A percentile compares a stretch with the other conserved stretches of the same genome.
phyloP scores from a whole-genome alignment of 2,329 filamentous ascomycete species.

The Claviceps purpurea region DNA sequence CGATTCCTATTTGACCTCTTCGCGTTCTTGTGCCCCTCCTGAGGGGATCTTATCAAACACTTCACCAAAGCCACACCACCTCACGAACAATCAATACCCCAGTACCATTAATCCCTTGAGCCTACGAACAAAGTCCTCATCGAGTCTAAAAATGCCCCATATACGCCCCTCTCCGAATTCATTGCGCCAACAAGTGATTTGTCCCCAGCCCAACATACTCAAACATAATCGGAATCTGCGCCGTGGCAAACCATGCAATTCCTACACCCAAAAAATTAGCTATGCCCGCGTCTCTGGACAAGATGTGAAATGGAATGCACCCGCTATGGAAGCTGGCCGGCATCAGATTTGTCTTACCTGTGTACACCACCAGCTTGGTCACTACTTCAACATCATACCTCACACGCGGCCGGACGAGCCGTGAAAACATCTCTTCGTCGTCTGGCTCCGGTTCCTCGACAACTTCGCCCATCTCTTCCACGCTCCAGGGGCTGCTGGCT shows the following conservation, averaged over 20 bases:
- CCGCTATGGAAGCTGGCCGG: too few species aligned
- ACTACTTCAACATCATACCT: slow-evolving; percentile 98
- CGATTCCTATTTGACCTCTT: too few species aligned
- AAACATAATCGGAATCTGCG: slow-evolving; percentile 61
- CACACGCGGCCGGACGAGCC: slow-evolving; percentile 73
- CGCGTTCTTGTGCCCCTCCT: too few species aligned
- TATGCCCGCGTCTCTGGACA: background rate
- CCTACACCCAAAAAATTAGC: slow-evolving; percentile 30
- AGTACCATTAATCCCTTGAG: too few species aligned
- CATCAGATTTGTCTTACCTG: slow-evolving; percentile 39
- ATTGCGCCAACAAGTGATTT: slow-evolving; percentile 20
- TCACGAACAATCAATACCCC: too few species aligned
- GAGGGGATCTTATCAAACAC: too few species aligned
- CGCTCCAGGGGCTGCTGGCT: slow-evolving; percentile 25
- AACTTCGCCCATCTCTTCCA: slow-evolving; percentile 2
- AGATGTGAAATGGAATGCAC: too few species aligned
- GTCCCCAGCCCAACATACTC: slow-evolving; percentile 42
- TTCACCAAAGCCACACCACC: too few species aligned
- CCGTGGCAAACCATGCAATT: slow-evolving; percentile 71
- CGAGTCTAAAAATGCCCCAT: too few species aligned
- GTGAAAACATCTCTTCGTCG: slow-evolving; percentile 71
- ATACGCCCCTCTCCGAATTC: background rate
- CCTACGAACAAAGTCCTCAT: too few species aligned
- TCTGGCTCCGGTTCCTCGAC: slow-evolving; percentile 38
- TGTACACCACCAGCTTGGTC: slow-evolving; percentile 90